These are phyloP conservation scores for Phytophthora fragariae DNA, from an alignment of 352 stramenopile genomes.

Conservation along the genomic window DNA sequence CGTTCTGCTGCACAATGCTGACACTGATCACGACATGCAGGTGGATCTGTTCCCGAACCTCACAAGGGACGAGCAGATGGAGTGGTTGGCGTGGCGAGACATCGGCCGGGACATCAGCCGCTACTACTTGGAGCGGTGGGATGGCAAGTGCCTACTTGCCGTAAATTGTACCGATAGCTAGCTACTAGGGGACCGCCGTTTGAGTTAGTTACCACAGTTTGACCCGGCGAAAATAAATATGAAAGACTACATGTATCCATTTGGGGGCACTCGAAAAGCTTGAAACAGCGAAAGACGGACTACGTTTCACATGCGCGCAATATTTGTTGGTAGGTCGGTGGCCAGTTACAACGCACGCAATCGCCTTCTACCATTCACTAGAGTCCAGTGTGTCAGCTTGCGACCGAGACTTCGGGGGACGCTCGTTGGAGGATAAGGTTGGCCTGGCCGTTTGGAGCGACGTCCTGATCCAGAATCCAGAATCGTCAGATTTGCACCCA, in stretches of 20 bases:
- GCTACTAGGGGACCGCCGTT: background rate
- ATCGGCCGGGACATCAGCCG: background rate
- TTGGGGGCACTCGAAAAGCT: background rate
- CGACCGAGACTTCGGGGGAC: background rate
- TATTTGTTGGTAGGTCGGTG: background rate
- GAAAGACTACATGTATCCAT: background rate
- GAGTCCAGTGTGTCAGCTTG: background rate
- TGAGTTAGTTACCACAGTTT: background rate
- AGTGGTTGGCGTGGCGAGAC: background rate
- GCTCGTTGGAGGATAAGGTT: background rate
- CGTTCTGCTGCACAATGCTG: background rate
- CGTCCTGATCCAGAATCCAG: background rate
- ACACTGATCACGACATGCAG: slow-evolving; percentile 3
- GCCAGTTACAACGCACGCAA: background rate
- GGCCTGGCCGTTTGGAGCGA: background rate
- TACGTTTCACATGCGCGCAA: background rate
- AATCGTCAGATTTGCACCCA: background rate
- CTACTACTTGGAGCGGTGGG: background rate
- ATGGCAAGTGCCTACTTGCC: slow-evolving; percentile 1
- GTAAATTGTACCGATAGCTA: background rate
- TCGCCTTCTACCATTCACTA: background rate
- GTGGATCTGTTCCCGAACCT: background rate
- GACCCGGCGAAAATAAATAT: background rate
- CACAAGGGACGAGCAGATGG: background rate
- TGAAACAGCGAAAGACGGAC: background rate